phyloP scores from a whole-genome alignment of 306 rosid genomes.

The Amphicarpaea edgeworthii region DNA sequence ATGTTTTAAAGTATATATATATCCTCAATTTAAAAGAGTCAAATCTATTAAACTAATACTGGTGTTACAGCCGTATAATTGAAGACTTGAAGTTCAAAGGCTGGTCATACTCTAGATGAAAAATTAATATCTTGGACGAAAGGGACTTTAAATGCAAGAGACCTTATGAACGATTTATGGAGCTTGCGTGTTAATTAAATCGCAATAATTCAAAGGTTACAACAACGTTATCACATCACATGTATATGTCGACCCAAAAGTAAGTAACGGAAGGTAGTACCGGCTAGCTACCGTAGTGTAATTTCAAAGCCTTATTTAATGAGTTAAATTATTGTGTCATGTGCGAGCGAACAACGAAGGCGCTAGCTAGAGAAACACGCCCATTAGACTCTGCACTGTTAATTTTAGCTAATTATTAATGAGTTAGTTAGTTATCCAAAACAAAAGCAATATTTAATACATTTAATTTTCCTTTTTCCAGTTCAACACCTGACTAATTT shows the following conservation, averaged over 20 bases:
- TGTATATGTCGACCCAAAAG: not conserved
- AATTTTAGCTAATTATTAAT: conserved; percentile 3
- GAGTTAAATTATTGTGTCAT: conserved; percentile 33
- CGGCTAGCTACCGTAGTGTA: not conserved
- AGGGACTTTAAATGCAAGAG: too few species aligned
- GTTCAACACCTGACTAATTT: not conserved
- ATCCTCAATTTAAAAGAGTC: too few species aligned
- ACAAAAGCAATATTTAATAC: not conserved
- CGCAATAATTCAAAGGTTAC: conserved; percentile 4
- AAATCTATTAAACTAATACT: too few species aligned
- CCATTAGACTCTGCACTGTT: not conserved
- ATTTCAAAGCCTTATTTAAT: conserved; percentile 37
- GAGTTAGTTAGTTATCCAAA: conserved; percentile 1
- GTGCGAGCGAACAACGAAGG: not conserved
- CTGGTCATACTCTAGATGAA: too few species aligned
- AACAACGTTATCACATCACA: conserved; percentile 15
- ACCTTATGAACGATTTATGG: not conserved
- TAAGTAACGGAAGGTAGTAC: not conserved
- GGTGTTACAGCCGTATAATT: too few species aligned
- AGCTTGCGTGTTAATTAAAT: conserved; percentile 12
- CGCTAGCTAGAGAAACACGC: not conserved
- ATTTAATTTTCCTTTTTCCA: not conserved
- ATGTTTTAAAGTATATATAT: too few species aligned
- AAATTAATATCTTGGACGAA: too few species aligned
- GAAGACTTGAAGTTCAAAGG: too few species aligned